Conservation (phyloP, 768 basidiomycete genomes). For the Collybiopsis luxurians region DNA sequence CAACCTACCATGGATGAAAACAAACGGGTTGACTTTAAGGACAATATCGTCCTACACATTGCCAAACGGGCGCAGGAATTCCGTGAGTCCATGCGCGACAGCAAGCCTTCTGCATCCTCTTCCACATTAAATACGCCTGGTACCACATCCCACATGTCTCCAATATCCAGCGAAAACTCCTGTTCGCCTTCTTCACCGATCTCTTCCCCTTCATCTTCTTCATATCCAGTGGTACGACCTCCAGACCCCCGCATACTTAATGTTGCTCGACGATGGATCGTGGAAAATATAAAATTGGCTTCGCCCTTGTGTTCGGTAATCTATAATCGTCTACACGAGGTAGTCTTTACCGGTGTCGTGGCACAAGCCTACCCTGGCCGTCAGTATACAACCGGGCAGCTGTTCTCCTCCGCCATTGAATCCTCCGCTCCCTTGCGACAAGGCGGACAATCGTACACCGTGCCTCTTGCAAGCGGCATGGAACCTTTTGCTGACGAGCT, state of each 20-base stretch:
- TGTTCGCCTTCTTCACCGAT: conserved; percentile 7
- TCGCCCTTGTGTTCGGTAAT: conserved; percentile 61
- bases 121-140: conserved; percentile 3
- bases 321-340: conserved; percentile 60
- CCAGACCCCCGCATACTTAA: conserved; percentile 54
- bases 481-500: conserved; percentile 73
- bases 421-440: conserved; percentile 7
- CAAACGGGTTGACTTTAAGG: conserved; percentile 53
- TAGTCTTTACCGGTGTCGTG: conserved; percentile 60
- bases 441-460: conserved; percentile 10
- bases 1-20: conserved; percentile 33
- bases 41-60: conserved; percentile 73
- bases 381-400: conserved; percentile 29
- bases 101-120: not conserved
- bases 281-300: conserved; percentile 57
- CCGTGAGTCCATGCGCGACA: conserved; percentile 12
- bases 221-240: conserved; percentile 22
- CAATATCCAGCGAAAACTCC: not conserved
- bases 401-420: conserved; percentile 12
- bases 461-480: conserved; percentile 51
- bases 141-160: conserved; percentile 3
- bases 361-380: conserved; percentile 48
- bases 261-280: conserved; percentile 72
- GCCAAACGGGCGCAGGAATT: conserved; percentile 63
- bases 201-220: conserved; percentile 12